Conservation (phyloP, 495 filamentous ascomycete genomes). For the Neurospora pannonica region DNA sequence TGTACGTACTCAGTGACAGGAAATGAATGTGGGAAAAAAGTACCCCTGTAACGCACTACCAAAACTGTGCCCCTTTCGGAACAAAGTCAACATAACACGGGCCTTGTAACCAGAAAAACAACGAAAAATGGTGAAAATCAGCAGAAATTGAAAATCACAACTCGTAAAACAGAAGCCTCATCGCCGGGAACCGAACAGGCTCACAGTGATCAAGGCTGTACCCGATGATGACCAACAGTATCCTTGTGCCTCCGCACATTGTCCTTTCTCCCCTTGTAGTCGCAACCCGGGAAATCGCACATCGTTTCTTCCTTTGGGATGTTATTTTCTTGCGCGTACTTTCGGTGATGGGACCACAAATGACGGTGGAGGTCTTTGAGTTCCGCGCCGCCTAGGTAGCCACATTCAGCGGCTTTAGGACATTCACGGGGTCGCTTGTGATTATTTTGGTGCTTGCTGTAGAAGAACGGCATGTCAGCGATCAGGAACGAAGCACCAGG, state of each 20-base stretch:
- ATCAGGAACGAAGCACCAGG: background rate
- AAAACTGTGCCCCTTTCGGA: background rate
- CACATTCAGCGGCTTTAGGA: background rate
- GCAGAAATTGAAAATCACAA: background rate
- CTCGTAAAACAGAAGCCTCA: background rate
- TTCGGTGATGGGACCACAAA: conserved; percentile 9
- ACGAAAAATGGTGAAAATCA: background rate
- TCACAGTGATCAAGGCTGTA: background rate
- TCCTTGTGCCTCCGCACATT: conserved; percentile 10
- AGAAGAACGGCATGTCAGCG: background rate
- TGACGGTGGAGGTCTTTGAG: conserved; percentile 11
- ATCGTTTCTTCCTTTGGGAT: background rate
- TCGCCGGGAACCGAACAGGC: background rate
- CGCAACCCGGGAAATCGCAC: conserved; percentile 4
- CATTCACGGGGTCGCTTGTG: background rate
- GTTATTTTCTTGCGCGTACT: background rate
- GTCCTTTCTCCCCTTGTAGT: conserved; percentile 7
- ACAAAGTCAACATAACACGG: background rate
- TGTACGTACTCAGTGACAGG: background rate
- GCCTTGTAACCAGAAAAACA: background rate
- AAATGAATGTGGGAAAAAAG: background rate
- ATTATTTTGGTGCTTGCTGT: conserved; percentile 14
- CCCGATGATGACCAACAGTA: background rate
- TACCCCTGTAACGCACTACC: background rate
- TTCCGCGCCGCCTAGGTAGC: conserved; percentile 3